Percentiles rank a stretch among this genome's conserved stretches.
Evolutionary conservation across 805 yeast genomes (phyloP).

Genomic region (Cyberlindnera maritima): DNA sequence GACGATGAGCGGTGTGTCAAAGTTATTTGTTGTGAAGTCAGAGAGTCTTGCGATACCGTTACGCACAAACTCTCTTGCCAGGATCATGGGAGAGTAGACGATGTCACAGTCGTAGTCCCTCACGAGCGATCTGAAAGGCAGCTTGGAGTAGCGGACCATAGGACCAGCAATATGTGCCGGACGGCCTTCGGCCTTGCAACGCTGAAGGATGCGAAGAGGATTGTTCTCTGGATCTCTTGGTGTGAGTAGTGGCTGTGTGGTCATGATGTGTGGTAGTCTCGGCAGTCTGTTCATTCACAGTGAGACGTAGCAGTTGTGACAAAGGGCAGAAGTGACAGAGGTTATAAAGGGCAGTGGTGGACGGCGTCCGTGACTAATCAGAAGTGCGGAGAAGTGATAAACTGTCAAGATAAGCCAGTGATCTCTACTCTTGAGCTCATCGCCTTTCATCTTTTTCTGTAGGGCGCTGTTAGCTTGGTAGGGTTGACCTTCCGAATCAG

Average conservation of each 20-base stretch:
- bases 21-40: conserved; percentile 78
- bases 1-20: conserved; percentile 72
- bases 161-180: conserved; percentile 82
- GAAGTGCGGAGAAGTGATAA: not conserved
- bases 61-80: conserved; percentile 92
- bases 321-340: not conserved
- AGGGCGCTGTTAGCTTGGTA: not conserved
- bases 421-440: not conserved
- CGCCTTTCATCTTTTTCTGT: not conserved
- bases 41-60: conserved; percentile 75
- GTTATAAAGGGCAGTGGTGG: not conserved
- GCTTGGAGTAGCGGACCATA: conserved; percentile 94
- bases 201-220: conserved; percentile 50
- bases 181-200: conserved; percentile 44
- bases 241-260: conserved; percentile 10
- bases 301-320: not conserved
- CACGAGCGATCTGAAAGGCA: conserved; percentile 83
- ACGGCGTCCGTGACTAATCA: too few relatives aligned
- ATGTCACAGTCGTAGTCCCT: conserved; percentile 75
- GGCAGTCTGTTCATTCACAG: not conserved
- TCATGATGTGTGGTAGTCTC: not conserved
- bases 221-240: conserved; percentile 44
- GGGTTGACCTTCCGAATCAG: not conserved
- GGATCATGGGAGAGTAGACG: conserved; percentile 93
- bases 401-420: not conserved